Conservation (phyloP, 148 eudicot species). For the Agrostemma githago region DNA sequence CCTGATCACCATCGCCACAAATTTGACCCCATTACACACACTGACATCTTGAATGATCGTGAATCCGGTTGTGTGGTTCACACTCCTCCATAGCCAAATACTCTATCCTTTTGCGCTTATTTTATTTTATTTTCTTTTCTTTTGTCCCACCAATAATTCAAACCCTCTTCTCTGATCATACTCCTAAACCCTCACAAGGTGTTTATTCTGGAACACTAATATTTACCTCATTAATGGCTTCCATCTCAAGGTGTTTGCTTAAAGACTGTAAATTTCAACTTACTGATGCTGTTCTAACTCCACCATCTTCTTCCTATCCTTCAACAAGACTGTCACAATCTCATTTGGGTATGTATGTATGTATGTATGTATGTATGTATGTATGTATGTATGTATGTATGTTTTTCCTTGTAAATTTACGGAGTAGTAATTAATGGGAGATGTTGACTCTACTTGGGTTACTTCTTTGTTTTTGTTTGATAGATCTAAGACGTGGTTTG, state of each 20-base stretch:
- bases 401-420: conserved; percentile 3
- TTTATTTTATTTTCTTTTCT: conserved; percentile 7
- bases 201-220: not conserved
- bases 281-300: conserved; percentile 35
- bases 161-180: not conserved
- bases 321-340: conserved; percentile 25
- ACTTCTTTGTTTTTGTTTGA: conserved; percentile 10
- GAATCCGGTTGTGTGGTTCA: conserved; percentile 20
- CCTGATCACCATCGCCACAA: not conserved
- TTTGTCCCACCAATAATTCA: conserved; percentile 23
- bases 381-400: not conserved
- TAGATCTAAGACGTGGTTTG: conserved; percentile 38
- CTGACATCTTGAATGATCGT: conserved; percentile 3
- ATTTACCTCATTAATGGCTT: conserved; percentile 36
- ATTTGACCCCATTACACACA: not conserved
- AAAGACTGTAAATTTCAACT: conserved; percentile 46
- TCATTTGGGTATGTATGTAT: conserved; percentile 40
- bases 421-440: not conserved
- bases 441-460: conserved; percentile 8
- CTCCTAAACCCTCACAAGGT: conserved; percentile 8
- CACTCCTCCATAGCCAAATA: conserved; percentile 6
- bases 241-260: conserved; percentile 43
- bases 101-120: conserved; percentile 16
- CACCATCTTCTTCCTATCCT: conserved; percentile 26
- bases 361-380: conserved; percentile 5